phyloP scores from a whole-genome alignment of 805 yeast genomes.

The Trichomonascus vanleenenianus region DNA sequence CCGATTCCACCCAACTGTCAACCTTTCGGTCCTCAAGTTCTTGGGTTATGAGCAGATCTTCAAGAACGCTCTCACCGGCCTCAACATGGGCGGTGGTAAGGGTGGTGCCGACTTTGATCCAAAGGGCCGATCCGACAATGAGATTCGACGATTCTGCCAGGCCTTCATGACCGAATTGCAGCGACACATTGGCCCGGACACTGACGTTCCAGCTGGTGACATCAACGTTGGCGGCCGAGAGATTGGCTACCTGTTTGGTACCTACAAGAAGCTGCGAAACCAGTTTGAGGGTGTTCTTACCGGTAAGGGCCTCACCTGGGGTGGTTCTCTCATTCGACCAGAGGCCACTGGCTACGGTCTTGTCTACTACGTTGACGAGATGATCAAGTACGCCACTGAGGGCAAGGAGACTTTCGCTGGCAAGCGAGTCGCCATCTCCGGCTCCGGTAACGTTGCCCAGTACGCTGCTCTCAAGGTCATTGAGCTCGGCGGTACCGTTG shows the following conservation, averaged over 20 bases:
- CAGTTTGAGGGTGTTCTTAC: conserved; percentile 95
- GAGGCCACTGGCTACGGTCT: conserved; percentile 99
- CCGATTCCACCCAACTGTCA: conserved; percentile 95
- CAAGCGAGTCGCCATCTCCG: conserved; percentile 93
- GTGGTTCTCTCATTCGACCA: conserved; percentile 98
- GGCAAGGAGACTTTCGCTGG: conserved; percentile 89
- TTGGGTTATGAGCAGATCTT: conserved; percentile 97
- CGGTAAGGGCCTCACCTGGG: conserved; percentile 97
- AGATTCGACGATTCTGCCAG: conserved; percentile 94
- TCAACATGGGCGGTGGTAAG: conserved; percentile 98
- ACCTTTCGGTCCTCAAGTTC: conserved; percentile 89
- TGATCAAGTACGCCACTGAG: conserved; percentile 86
- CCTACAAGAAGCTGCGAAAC: conserved; percentile 87
- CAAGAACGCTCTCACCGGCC: conserved; percentile 96
- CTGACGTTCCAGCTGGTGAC: conserved; percentile 99
- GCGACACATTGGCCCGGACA: conserved; percentile 93
- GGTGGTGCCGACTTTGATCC: conserved; percentile 99
- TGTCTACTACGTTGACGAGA: conserved; percentile 93
- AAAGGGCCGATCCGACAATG: conserved; percentile 85
- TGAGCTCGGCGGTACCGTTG: conserved; percentile 93
- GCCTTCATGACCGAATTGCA: conserved; percentile 94
- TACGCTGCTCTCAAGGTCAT: conserved; percentile 96
- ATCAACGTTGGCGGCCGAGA: conserved; percentile 98
- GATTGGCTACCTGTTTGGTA: conserved; percentile 92
- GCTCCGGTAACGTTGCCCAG: conserved; percentile 99